Percentiles rank a stretch among this genome's conserved stretches.
phyloP scores from a whole-genome alignment of 176 grass and related monocot genomes.

The Puya raimondii region DNA sequence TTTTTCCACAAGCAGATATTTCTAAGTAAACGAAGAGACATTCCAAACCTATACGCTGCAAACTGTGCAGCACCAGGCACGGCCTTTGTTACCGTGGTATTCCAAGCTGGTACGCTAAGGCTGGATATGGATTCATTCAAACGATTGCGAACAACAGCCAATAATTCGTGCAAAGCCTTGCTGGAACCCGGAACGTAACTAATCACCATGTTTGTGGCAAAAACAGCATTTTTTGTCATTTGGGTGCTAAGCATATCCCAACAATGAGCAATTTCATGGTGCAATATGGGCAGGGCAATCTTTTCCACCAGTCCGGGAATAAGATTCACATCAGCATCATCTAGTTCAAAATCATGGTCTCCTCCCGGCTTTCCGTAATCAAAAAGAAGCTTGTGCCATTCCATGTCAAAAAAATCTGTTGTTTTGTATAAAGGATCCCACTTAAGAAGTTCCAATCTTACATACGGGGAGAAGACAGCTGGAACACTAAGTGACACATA shows the following conservation, averaged over 20 bases:
- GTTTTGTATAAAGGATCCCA: slow-evolving; percentile 78
- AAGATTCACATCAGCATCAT: slow-evolving; percentile 52
- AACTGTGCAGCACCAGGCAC: slow-evolving; percentile 67
- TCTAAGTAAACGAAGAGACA: slow-evolving; percentile 64
- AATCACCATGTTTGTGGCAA: slow-evolving; percentile 54
- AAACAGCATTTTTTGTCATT: slow-evolving; percentile 56
- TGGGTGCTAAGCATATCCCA: slow-evolving; percentile 82
- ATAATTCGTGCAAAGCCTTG: slow-evolving; percentile 52
- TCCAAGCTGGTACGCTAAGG: slow-evolving; percentile 71
- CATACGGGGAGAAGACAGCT: slow-evolving; percentile 64
- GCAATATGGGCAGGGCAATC: slow-evolving; percentile 89
- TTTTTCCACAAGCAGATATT: slow-evolving; percentile 93
- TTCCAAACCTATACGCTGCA: slow-evolving; percentile 76
- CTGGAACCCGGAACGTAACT: slow-evolving; percentile 51
- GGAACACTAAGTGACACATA: slow-evolving; percentile 66
- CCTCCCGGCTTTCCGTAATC: slow-evolving; percentile 40
- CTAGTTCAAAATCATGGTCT: slow-evolving; percentile 14
- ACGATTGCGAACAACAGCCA: slow-evolving; percentile 44
- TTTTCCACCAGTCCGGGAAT: slow-evolving; percentile 71
- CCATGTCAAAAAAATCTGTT: slow-evolving; percentile 65
- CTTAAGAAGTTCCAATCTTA: slow-evolving; percentile 83
- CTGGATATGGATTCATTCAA: slow-evolving; percentile 49
- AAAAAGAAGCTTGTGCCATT: slow-evolving; percentile 66
- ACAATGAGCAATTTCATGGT: slow-evolving; percentile 75
- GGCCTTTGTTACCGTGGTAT: slow-evolving; percentile 52